A percentile compares a stretch with the other conserved stretches of the same genome.
These are phyloP conservation scores for Neofusicoccum umdonicola DNA, from an alignment of 2,329 filamentous ascomycete genomes.

Conservation along the genomic window DNA sequence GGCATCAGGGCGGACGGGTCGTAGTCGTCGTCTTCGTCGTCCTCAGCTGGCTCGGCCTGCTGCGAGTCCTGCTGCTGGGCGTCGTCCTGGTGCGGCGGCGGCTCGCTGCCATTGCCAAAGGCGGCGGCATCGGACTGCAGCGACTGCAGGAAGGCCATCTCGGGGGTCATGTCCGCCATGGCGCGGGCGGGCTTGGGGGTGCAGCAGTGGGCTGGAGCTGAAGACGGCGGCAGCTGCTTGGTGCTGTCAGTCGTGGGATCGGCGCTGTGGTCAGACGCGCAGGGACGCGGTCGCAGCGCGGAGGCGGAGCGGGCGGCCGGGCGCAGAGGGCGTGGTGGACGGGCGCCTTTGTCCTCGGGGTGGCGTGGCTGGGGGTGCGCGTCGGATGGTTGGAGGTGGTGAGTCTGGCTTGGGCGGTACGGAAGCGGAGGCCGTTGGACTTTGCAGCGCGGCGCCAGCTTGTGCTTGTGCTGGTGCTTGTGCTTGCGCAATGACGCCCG, in stretches of 20 bases:
- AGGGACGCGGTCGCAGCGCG: neutral
- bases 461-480: too few species aligned
- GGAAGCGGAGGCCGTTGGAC: slow-evolving; percentile 13
- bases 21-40: slow-evolving; percentile 30
- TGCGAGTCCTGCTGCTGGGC: slow-evolving; percentile 23
- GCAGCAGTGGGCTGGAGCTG: neutral
- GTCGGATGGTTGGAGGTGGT: neutral
- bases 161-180: slow-evolving; percentile 55
- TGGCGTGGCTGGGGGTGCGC: neutral
- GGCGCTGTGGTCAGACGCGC: neutral
- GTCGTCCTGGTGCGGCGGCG: slow-evolving; percentile 9
- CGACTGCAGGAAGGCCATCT: slow-evolving; percentile 53
- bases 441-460: slow-evolving; percentile 2
- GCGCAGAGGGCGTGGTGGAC: neutral
- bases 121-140: slow-evolving; percentile 45
- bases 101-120: slow-evolving; percentile 36
- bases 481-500: slow-evolving; percentile 13
- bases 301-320: neutral
- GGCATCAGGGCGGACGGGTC: slow-evolving; percentile 33
- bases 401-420: neutral
- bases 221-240: slow-evolving; percentile 7
- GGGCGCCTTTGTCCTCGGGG: neutral
- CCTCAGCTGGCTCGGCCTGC: slow-evolving; percentile 21
- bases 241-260: slow-evolving; percentile 6
- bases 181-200: neutral